Percentiles rank a stretch among this genome's conserved stretches.
phyloP scores from a whole-genome alignment of 768 basidiomycete species.

The Gyrodon lividus region DNA sequence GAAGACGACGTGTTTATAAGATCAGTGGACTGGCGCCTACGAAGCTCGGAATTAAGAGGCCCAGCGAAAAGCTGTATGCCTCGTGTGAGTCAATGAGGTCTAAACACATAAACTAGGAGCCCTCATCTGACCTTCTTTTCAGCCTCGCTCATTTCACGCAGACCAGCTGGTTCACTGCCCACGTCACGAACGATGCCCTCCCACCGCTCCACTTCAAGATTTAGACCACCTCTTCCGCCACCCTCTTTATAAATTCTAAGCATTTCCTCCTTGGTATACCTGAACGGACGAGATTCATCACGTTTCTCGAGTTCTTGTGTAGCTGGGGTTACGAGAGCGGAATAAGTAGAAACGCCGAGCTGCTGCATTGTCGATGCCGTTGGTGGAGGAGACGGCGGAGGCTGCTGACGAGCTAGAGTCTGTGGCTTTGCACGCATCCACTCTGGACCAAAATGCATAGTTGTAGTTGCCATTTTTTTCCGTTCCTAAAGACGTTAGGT shows the following conservation, averaged over 20 bases:
- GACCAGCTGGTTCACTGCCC: conserved; percentile 65
- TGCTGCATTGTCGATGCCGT: conserved; percentile 39
- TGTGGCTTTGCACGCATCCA: conserved; percentile 87
- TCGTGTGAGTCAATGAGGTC: conserved; percentile 28
- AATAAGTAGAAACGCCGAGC: conserved; percentile 69
- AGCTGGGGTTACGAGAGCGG: conserved; percentile 51
- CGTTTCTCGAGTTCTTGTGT: conserved; percentile 52
- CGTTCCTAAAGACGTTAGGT: conserved; percentile 7
- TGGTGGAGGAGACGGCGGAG: conserved; percentile 56
- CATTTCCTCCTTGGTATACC: conserved; percentile 84
- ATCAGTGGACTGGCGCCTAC: conserved; percentile 81
- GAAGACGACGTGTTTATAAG: conserved; percentile 59
- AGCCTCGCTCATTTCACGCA: conserved; percentile 76
- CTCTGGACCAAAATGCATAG: conserved; percentile 90
- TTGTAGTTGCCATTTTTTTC: conserved; percentile 53
- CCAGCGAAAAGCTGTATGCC: conserved; percentile 70
- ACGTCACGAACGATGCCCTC: conserved; percentile 83
- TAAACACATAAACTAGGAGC: conserved; percentile 7
- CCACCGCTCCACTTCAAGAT: conserved; percentile 85
- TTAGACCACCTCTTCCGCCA: conserved; percentile 68
- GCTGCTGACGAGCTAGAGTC: conserved; percentile 49
- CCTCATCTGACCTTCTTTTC: conserved; percentile 78
- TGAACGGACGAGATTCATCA: conserved; percentile 75
- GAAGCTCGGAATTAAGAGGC: conserved; percentile 80
- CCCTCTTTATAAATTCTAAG: conserved; percentile 82